A percentile compares a stretch with the other conserved stretches of the same genome.
These are phyloP conservation scores for Ophiostoma triangulosporum DNA, from an alignment of 2,329 filamentous ascomycete species.

Conservation along the genomic window DNA sequence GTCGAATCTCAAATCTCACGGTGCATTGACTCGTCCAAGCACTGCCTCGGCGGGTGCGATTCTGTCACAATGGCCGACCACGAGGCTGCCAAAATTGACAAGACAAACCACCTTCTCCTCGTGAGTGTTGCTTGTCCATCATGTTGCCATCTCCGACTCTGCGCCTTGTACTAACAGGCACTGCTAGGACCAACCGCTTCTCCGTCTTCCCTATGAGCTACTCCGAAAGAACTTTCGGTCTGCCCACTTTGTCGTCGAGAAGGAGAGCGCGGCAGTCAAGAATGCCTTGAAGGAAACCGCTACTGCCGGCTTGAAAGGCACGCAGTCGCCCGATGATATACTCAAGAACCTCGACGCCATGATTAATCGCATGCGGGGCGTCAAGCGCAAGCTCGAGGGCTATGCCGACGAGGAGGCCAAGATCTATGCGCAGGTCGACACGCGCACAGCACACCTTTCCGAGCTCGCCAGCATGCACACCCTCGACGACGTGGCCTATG, in stretches of 20 bases:
- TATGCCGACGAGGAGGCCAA: conserved; percentile 68
- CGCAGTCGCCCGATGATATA: conserved; percentile 53
- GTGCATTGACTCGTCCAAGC: neutral
- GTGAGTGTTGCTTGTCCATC: conserved; percentile 28
- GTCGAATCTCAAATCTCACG: no score
- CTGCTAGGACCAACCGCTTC: conserved; percentile 74
- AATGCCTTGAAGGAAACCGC: conserved; percentile 49
- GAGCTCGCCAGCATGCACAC: conserved; percentile 68
- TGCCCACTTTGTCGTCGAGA: conserved; percentile 63
- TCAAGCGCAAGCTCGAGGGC: conserved; percentile 74
- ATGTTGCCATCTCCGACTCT: neutral
- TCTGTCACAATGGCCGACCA: conserved; percentile 41
- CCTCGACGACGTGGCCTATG: conserved; percentile 85
- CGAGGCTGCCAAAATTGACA: conserved; percentile 54
- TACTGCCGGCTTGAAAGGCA: conserved; percentile 50
- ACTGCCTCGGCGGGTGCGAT: neutral
- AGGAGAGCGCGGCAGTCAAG: conserved; percentile 50
- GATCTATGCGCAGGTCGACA: conserved; percentile 61
- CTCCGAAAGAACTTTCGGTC: conserved; percentile 89
- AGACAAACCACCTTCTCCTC: conserved; percentile 62
- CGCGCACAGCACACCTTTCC: conserved; percentile 67
- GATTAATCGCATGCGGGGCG: conserved; percentile 67
- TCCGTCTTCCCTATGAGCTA: conserved; percentile 85
- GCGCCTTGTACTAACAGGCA: neutral
- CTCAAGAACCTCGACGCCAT: conserved; percentile 72